Evolutionary conservation across 805 yeast genomes (phyloP).

Genomic region (Lipomyces sp.): DNA sequence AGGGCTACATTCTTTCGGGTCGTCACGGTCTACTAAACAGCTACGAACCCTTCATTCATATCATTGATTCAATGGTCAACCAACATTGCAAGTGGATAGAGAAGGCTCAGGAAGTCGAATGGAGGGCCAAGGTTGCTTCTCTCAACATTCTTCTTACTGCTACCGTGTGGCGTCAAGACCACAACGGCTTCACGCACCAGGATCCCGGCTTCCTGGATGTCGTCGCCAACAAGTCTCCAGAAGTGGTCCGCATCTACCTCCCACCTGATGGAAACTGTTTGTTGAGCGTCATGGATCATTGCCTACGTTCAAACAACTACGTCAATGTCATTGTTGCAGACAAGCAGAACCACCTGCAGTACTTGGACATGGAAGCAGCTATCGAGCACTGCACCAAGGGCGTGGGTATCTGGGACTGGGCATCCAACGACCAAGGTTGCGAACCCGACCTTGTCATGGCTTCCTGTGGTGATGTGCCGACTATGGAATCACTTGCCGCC

Average conservation of each 20-base stretch:
- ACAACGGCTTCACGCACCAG: slow-evolving; percentile 14
- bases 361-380: slow-evolving; percentile 13
- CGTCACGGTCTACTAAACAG: slow-evolving; percentile 14
- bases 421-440: slow-evolving; percentile 15
- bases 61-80: slow-evolving; percentile 17
- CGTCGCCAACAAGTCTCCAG: slow-evolving; percentile 14
- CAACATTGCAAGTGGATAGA: slow-evolving; percentile 15
- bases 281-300: slow-evolving; percentile 9
- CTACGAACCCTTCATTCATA: slow-evolving; percentile 17
- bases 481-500: slow-evolving; percentile 15
- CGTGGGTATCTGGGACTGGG: slow-evolving; percentile 14
- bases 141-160: slow-evolving; percentile 12
- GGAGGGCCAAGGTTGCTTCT: slow-evolving; percentile 14
- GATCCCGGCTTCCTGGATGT: slow-evolving; percentile 16
- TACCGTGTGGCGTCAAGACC: slow-evolving; percentile 17
- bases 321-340: slow-evolving; percentile 17
- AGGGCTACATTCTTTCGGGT: slow-evolving; percentile 12
- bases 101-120: slow-evolving; percentile 12
- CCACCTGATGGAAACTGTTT: slow-evolving; percentile 14
- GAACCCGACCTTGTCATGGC: slow-evolving; percentile 15
- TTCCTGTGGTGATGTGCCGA: slow-evolving; percentile 14
- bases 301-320: slow-evolving; percentile 13
- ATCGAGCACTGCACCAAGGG: slow-evolving; percentile 13
- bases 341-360: slow-evolving; percentile 15
- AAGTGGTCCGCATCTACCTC: slow-evolving; percentile 15